Evolutionary conservation across 306 rosid species (phyloP), one percentile per base, ranked within the genome.

Genomic region (Rubus idaeus): DNA sequence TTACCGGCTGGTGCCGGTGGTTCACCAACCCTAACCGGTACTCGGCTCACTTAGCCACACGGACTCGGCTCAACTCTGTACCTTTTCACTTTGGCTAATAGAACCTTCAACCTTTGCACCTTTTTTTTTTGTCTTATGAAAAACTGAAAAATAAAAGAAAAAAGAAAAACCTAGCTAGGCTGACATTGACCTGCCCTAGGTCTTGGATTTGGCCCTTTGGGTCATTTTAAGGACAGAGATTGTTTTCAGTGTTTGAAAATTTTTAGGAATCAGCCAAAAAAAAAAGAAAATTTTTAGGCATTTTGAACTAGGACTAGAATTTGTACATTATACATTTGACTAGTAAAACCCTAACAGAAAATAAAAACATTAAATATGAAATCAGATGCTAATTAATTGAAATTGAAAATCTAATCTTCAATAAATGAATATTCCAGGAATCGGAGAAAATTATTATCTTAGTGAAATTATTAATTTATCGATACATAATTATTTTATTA

Each of bases 21-120:
- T 68, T 75, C 78, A 84, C 97, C 90, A 76, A 86, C 83, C 77
- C 75, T 52, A 75, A 45, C 75, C 84, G 79, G 91, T 80, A 8
- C 5, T 60, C 75, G 79, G 79, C 80, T 71, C 39, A 44, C 10
- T 10, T 0, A 39, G 83, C 80, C 66, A 77, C 4, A 26, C 4
- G 10, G 42, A 79, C 60, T 67, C 39, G 57, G 84, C 75, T 71
- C 46, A 6, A 0, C 44, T 12, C 11, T 16, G 8, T 30, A 30
- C 35, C 1, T 30, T 30, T 30, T 30, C 35, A 30, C 35, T 17
- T 41, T 13, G 2, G 16, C 44, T 30, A 58, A 26, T 21, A 18
- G 57, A 16, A 5, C 51, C 20, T 4, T 11, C 2, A 7, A 5
- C 8, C 56, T 0, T 47, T 11, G 8, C 20, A 5, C 2, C 56